Evolutionary conservation across 257 asterid species (phyloP).

Genomic region (Nicotiana attenuata): DNA sequence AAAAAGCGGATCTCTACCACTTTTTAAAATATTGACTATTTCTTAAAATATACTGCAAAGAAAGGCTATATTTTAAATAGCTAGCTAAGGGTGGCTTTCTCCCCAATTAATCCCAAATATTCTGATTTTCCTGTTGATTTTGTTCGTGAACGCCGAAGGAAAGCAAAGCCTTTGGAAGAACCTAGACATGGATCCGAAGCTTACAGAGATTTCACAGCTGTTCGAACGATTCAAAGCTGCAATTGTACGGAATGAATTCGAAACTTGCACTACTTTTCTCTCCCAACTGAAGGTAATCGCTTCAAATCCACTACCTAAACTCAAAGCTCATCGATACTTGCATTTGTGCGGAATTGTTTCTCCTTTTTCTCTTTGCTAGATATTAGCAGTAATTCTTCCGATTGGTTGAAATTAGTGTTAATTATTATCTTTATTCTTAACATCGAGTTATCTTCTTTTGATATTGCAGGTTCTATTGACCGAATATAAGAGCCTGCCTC

Average conservation of each 20-base stretch:
- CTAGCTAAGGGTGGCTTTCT: too few species aligned
- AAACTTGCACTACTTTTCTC: slow-evolving; percentile 48
- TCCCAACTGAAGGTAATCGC: slow-evolving; percentile 67
- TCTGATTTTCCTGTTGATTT: too few species aligned
- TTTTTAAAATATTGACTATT: too few species aligned
- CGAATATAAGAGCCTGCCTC: slow-evolving; percentile 41
- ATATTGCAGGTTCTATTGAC: slow-evolving; percentile 34
- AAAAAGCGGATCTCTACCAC: too few species aligned
- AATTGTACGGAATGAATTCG: slow-evolving; percentile 54
- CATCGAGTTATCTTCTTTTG: background rate
- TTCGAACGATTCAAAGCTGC: slow-evolving; percentile 78
- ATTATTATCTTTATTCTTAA: background rate
- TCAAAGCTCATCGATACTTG: too few species aligned
- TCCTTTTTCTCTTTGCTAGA: background rate
- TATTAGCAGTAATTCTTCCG: background rate
- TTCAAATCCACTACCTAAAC: too few species aligned
- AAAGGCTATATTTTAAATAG: too few species aligned
- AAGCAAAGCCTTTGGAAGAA: too few species aligned
- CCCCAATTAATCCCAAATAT: too few species aligned
- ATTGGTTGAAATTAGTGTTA: background rate
- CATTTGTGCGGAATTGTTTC: background rate
- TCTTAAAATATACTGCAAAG: too few species aligned
- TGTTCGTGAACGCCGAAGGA: too few species aligned
- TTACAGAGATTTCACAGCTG: slow-evolving; percentile 50
- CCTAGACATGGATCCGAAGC: slow-evolving; percentile 53